Percentiles rank a stretch among this genome's conserved stretches.
These are phyloP conservation scores for Nicotiana obtusifolia DNA, from an alignment of 257 asterid species.

Conservation along the genomic window DNA sequence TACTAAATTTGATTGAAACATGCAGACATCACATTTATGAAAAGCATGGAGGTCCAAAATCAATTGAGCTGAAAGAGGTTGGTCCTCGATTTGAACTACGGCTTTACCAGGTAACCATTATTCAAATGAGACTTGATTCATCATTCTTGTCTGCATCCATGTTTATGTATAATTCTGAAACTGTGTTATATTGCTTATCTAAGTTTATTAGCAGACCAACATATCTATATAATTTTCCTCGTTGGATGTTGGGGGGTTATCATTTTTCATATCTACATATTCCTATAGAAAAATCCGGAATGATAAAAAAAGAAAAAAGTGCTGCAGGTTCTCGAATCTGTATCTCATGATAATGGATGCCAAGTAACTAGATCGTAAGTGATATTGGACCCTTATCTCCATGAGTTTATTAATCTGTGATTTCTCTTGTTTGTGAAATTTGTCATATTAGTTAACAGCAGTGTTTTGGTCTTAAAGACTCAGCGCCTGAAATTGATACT, in stretches of 20 bases:
- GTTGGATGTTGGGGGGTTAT: background rate
- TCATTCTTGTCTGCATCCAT: background rate
- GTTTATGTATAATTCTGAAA: background rate
- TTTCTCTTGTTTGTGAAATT: background rate
- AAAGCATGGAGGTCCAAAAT: slow-evolving; percentile 79
- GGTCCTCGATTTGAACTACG: slow-evolving; percentile 89
- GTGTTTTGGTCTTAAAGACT: background rate
- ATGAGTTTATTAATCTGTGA: background rate
- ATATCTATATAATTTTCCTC: background rate
- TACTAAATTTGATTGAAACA: slow-evolving; percentile 10
- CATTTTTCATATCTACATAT: background rate
- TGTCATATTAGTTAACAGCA: background rate
- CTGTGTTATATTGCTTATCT: background rate
- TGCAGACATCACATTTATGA: slow-evolving; percentile 85
- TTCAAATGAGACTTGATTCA: background rate
- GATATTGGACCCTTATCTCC: background rate
- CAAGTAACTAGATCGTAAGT: background rate
- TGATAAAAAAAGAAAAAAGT: no score
- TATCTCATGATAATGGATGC: background rate
- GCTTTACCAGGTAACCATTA: slow-evolving; percentile 59
- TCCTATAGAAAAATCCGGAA: background rate
- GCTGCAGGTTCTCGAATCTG: background rate
- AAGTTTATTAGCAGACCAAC: background rate
- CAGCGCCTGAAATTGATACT: background rate
- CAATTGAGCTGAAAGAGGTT: slow-evolving; percentile 73